Conservation (phyloP, 169 alveolate genomes). For the Plasmodium cynomolgi region DNA sequence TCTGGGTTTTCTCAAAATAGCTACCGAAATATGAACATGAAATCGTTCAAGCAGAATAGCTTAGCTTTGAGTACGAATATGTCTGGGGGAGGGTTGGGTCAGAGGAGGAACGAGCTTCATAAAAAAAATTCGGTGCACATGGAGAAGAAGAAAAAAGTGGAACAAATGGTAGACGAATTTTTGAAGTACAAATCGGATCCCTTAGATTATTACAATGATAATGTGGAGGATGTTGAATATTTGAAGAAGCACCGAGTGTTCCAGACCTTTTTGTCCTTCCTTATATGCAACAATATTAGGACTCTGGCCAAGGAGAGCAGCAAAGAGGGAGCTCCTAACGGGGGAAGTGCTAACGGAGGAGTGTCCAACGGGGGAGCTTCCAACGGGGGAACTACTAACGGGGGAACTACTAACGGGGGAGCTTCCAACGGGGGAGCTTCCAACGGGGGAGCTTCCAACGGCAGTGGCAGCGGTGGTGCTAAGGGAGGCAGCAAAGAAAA, state of each 20-base stretch:
- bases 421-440: too few relatives aligned
- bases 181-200: slow-evolving; percentile 28
- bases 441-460: too few relatives aligned
- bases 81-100: neutral
- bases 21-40: neutral
- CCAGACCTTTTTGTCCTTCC: slow-evolving; percentile 83
- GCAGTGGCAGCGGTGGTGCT: neutral
- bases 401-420: too few relatives aligned
- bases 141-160: slow-evolving; percentile 57
- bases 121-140: neutral
- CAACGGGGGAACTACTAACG: too few relatives aligned
- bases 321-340: neutral
- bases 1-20: neutral
- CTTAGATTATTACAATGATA: slow-evolving; percentile 67
- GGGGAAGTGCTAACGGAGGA: too few relatives aligned
- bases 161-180: slow-evolving; percentile 68
- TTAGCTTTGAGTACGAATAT: slow-evolving; percentile 4
- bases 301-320: slow-evolving; percentile 70
- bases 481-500: slow-evolving; percentile 8
- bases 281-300: slow-evolving; percentile 83
- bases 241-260: slow-evolving; percentile 67
- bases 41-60: slow-evolving; percentile 10
- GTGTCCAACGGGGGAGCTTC: too few relatives aligned
- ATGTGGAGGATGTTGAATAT: slow-evolving; percentile 56
- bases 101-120: slow-evolving; percentile 14